Conservation (phyloP, 192 early-diverging fungal genomes). For the Cladochytrium replicatum region DNA sequence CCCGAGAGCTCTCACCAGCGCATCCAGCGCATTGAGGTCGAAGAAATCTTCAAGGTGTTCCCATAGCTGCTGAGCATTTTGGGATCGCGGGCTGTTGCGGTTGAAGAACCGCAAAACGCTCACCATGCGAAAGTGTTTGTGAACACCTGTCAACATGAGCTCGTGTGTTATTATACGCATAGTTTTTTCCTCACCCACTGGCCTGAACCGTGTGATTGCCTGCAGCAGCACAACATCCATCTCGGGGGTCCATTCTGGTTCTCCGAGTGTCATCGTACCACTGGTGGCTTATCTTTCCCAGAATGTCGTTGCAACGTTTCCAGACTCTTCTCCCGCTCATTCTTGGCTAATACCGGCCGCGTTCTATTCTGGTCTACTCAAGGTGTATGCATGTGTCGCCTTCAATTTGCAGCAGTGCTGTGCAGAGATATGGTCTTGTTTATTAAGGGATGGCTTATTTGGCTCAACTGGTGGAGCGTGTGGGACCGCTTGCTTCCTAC, state of each 20-base stretch:
- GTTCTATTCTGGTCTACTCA: too few species aligned
- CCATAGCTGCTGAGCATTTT: constrained; percentile 10
- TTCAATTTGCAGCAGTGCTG: too few species aligned
- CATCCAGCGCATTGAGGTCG: constrained; percentile 14
- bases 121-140: constrained; percentile 23
- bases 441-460: too few species aligned
- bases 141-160: constrained; percentile 13
- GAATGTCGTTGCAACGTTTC: too few species aligned
- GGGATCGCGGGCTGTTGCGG: background rate
- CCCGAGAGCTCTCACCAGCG: background rate
- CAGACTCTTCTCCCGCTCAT: too few species aligned
- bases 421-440: too few species aligned
- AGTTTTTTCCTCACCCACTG: constrained; percentile 8
- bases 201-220: constrained; percentile 10
- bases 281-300: too few species aligned
- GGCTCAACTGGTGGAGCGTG: too few species aligned
- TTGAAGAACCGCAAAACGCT: constrained; percentile 7
- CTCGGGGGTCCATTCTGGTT: constrained; percentile 11
- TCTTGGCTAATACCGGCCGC: too few species aligned
- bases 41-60: constrained; percentile 8
- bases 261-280: too few species aligned
- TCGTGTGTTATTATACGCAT: background rate
- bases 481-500: too few species aligned
- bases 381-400: too few species aligned
- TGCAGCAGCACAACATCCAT: constrained; percentile 13